Percentiles rank a stretch among this genome's conserved stretches.
Conservation (phyloP, 139 green algal genomes). For the Chlamydomonas schloesseri region DNA sequence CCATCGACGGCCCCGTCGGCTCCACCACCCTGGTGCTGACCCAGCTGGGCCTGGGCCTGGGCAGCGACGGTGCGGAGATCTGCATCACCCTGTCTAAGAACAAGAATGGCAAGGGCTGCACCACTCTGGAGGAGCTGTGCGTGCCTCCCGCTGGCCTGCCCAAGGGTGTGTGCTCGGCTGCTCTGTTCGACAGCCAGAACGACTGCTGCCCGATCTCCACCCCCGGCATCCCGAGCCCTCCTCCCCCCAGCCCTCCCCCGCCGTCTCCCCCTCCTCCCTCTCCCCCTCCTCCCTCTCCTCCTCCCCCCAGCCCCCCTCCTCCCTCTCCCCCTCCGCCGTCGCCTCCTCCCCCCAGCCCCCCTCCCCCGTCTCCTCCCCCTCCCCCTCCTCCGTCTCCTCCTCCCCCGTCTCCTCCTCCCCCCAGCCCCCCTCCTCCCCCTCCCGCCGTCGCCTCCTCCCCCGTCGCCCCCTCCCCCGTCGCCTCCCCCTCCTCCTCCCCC, state of each 20-base stretch:
- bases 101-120: not conserved
- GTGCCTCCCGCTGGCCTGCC: not conserved
- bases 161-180: not conserved
- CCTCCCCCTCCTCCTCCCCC: too few relatives aligned
- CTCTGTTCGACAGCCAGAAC: not conserved
- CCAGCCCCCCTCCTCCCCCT: not conserved
- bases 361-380: not conserved
- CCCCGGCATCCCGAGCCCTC: not conserved
- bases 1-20: not conserved
- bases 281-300: not conserved
- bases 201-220: constrained; percentile 17
- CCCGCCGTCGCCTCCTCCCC: not conserved
- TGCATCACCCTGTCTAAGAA: not conserved
- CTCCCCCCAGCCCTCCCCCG: too few relatives aligned
- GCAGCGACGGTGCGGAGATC: not conserved
- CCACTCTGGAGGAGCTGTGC: constrained; percentile 1
- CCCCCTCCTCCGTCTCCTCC: too few relatives aligned
- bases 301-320: too few relatives aligned
- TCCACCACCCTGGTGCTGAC: not conserved
- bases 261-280: not conserved
- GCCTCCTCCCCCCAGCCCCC: not conserved
- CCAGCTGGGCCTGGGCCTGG: not conserved
- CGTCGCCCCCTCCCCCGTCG: not conserved
- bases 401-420: too few relatives aligned
- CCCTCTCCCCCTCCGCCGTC: too few relatives aligned